Conservation (phyloP, 441 rosid species). For the Omphalea diandra region DNA sequence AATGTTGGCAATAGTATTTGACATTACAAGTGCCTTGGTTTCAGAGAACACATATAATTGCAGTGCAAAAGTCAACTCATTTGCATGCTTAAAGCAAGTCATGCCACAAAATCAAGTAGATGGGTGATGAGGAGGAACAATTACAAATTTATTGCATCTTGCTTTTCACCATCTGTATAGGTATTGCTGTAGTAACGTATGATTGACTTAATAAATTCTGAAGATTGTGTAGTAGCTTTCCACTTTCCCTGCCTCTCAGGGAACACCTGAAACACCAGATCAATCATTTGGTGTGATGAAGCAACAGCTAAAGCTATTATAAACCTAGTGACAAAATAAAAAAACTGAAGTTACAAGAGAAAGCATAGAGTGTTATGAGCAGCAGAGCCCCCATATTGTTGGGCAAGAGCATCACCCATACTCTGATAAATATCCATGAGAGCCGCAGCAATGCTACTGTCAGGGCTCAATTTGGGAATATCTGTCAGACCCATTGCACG, state of each 20-base stretch:
- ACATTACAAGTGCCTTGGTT: neutral
- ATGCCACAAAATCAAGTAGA: conserved; percentile 5
- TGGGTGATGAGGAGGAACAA: conserved; percentile 10
- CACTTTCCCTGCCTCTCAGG: conserved; percentile 98
- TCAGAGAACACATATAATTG: neutral
- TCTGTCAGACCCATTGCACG: conserved; percentile 84
- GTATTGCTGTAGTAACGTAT: conserved; percentile 95
- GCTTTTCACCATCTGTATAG: conserved; percentile 98
- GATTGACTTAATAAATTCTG: conserved; percentile 91
- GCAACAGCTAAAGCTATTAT: neutral
- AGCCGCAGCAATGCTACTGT: conserved; percentile 88
- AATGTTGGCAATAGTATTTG: neutral
- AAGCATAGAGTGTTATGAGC: conserved; percentile 85
- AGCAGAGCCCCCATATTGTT: conserved; percentile 98
- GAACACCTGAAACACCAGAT: conserved; percentile 62
- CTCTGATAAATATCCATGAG: conserved; percentile 98
- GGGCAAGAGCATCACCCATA: conserved; percentile 99
- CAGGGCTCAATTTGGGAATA: conserved; percentile 73
- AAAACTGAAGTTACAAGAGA: neutral
- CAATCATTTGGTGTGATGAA: conserved; percentile 15
- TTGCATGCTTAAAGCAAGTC: neutral
- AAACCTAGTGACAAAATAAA: neutral
- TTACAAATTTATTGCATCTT: conserved; percentile 98
- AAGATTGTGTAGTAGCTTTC: conserved; percentile 98
- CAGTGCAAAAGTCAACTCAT: neutral